These are phyloP conservation scores for Prunus padus DNA, from an alignment of 306 rosid genomes.

Conservation along the genomic window DNA sequence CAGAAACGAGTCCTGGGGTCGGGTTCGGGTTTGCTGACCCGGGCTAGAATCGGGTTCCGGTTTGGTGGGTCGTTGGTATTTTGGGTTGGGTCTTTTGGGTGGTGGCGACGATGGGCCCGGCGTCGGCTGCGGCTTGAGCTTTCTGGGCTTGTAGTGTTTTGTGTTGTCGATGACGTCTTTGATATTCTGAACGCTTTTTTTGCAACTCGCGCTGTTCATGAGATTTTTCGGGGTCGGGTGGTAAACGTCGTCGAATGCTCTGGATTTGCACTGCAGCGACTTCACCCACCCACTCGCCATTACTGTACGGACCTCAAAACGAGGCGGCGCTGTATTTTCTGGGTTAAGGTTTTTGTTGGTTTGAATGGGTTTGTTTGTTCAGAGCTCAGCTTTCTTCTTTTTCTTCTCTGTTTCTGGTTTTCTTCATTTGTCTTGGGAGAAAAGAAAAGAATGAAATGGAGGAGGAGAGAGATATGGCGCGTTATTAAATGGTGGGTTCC, in stretches of 20 bases:
- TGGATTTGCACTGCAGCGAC: conserved; percentile 86
- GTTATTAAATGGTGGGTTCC: conserved; percentile 47
- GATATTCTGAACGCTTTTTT: conserved; percentile 62
- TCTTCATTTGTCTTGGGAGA: conserved; percentile 5
- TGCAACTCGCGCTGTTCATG: conserved; percentile 62
- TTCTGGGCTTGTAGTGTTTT: conserved; percentile 40
- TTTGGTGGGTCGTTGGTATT: conserved; percentile 27
- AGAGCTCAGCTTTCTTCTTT: conserved; percentile 6
- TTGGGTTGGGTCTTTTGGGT: conserved; percentile 35
- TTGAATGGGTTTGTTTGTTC: not conserved
- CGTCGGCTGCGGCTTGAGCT: conserved; percentile 22
- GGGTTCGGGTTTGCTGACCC: conserved; percentile 37
- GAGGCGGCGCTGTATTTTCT: not conserved
- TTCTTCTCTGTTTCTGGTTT: conserved; percentile 3
- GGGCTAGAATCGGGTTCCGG: conserved; percentile 30
- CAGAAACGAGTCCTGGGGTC: conserved; percentile 39
- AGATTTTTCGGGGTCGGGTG: conserved; percentile 47
- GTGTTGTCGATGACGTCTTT: conserved; percentile 66
- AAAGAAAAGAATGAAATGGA: conserved; percentile 12
- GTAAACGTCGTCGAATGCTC: conserved; percentile 82
- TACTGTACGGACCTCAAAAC: conserved; percentile 12
- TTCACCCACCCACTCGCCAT: conserved; percentile 96
- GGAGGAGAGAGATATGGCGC: conserved; percentile 40
- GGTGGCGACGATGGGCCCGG: conserved; percentile 6
- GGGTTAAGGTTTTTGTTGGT: not conserved